These are phyloP conservation scores for Hypoxylon sp. DNA, from an alignment of 2,329 filamentous ascomycete species.

Conservation along the genomic window DNA sequence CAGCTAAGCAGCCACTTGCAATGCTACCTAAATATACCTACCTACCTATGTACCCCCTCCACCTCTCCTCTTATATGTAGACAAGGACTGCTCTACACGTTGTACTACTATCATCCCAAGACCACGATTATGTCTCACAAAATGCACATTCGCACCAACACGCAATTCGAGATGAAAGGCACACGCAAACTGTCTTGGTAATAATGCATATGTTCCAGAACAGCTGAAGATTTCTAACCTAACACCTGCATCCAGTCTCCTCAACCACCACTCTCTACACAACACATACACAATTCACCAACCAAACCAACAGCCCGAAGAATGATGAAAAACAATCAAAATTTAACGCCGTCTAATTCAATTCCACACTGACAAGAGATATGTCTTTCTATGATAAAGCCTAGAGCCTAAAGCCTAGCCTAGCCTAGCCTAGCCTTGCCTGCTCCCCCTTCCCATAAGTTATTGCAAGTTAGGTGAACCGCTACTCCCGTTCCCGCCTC, in stretches of 20 bases:
- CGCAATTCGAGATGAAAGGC: not conserved
- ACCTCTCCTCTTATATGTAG: too few species aligned
- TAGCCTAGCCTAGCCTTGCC: not conserved
- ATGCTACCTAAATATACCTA: not conserved
- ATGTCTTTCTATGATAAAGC: slow-evolving; percentile 1
- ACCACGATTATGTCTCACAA: not conserved
- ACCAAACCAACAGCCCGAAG: not conserved
- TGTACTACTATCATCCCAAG: not conserved
- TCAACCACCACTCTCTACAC: not conserved
- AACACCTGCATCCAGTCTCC: not conserved
- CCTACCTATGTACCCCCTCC: too few species aligned
- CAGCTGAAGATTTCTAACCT: not conserved
- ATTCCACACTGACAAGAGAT: slow-evolving; percentile 15
- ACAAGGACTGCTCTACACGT: too few species aligned
- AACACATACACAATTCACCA: not conserved
- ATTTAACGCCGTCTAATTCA: slow-evolving; percentile 4
- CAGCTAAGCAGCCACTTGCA: not conserved
- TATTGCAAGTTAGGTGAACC: not conserved
- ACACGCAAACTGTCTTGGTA: not conserved
- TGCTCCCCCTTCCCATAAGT: not conserved
- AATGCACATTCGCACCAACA: not conserved
- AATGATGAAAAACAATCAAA: not conserved
- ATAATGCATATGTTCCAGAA: not conserved
- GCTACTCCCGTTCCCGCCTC: not conserved
- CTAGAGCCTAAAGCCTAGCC: not conserved